Conservation (phyloP, 441 rosid species). For the Croton setiger region DNA sequence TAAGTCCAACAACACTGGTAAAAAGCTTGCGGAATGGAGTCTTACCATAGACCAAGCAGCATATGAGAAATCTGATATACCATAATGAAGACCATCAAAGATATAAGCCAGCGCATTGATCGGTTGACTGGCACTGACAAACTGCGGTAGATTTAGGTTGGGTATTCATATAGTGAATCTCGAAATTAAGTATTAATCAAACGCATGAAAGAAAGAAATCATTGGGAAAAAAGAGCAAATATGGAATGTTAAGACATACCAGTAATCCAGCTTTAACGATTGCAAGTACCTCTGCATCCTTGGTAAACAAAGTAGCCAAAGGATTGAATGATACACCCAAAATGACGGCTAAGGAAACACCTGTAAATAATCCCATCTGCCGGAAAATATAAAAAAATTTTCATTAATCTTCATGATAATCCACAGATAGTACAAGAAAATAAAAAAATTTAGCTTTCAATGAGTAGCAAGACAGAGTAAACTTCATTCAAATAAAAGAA, state of each 20-base stretch:
- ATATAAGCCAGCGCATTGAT: constrained; percentile 43
- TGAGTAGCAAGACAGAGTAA: no score
- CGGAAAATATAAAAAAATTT: background rate
- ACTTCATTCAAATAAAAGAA: background rate
- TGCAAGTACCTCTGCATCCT: constrained; percentile 35
- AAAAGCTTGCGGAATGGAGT: background rate
- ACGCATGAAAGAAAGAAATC: background rate
- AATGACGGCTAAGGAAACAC: constrained; percentile 37
- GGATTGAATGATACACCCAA: constrained; percentile 38
- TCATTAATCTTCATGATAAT: background rate
- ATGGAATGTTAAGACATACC: constrained; percentile 20
- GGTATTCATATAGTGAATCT: background rate
- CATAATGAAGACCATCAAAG: constrained; percentile 52
- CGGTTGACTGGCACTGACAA: constrained; percentile 43
- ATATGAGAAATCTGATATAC: constrained; percentile 42
- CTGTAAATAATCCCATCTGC: constrained; percentile 45
- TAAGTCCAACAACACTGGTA: no score
- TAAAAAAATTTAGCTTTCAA: background rate
- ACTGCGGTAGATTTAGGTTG: constrained; percentile 23
- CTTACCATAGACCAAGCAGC: constrained; percentile 50
- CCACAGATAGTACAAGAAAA: no score
- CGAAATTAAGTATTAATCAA: background rate
- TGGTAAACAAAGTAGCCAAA: constrained; percentile 42
- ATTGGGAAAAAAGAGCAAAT: background rate
- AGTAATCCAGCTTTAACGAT: constrained; percentile 37